A percentile compares a stretch with the other conserved stretches of the same genome.
Conservation (phyloP, 2,329 filamentous ascomycete species). For the Colletotrichum acutatum region DNA sequence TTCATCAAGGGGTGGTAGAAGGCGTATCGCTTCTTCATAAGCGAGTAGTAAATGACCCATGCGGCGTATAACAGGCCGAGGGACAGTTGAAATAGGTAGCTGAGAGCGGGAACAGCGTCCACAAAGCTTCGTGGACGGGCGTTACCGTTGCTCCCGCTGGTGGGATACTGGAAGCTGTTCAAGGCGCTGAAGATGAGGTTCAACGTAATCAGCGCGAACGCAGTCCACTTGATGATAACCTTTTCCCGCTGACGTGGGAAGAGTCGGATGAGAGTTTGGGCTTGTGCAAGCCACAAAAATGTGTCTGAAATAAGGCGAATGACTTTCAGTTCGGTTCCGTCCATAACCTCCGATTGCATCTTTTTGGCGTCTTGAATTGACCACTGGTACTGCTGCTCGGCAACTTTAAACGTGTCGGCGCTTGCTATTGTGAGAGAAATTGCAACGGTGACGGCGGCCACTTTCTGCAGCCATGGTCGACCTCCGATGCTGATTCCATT, state of each 20-base stretch:
- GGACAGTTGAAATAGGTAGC: constrained; percentile 89
- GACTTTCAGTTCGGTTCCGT: constrained; percentile 86
- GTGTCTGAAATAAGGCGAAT: constrained; percentile 95
- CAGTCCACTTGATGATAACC: constrained; percentile 98
- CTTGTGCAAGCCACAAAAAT: constrained; percentile 96
- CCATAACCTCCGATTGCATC: constrained; percentile 83
- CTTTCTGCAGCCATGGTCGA: constrained; percentile 91
- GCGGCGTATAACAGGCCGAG: constrained; percentile 89
- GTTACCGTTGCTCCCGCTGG: constrained; percentile 61
- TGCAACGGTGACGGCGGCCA: constrained; percentile 77
- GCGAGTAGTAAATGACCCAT: constrained; percentile 92
- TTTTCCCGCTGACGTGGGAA: constrained; percentile 98
- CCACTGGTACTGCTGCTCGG: constrained; percentile 80
- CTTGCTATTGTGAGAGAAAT: constrained; percentile 95
- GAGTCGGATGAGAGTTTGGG: constrained; percentile 93
- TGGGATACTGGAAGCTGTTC: constrained; percentile 79
- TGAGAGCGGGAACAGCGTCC: constrained; percentile 90
- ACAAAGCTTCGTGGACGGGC: constrained; percentile 80
- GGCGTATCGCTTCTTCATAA: constrained; percentile 92
- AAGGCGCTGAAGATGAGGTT: constrained; percentile 92
- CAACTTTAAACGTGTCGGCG: constrained; percentile 88
- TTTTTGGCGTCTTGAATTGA: constrained; percentile 83
- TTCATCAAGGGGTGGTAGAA: constrained; percentile 93
- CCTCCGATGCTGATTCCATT: constrained; percentile 87
- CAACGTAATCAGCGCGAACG: constrained; percentile 90